Base-by-base conservation (phyloP, 495 filamentous ascomycete genomes). In the Neurospora cerealis region DNA sequence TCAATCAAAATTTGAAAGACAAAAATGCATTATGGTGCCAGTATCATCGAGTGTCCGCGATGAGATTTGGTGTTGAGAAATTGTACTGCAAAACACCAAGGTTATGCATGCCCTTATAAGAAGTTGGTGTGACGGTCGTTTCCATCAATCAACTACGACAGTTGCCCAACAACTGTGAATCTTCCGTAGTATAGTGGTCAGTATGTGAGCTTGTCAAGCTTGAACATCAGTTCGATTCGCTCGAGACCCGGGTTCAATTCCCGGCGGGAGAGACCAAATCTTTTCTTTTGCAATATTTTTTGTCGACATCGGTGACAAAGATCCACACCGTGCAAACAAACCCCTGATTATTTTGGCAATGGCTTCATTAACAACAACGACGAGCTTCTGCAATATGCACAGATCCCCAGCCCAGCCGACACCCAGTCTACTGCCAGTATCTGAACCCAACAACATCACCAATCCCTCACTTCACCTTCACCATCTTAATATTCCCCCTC, bases 401-500 rank as follows among this genome's bases (percentile, higher is more conserved):
- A 37, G 37, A 44, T 3, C 6, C 4, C 39, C 32, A 24, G 1
- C 10, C 37, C 38, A 44, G 19, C 28, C 34, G 38, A 70, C 17
- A 21, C 9, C 8, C 32, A 13, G 3, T 6, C 5, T 5, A 39
- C 42, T 21, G 60, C 60, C n/a, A n/a, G 21, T 60, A 15, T 9
- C 8, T 69, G 15, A 17, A 32, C 62, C 28, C 28, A 69, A 34
- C 32, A 41, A 9, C 19, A 41, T 2, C 32, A 34, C 4, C 32
- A 34, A 34, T 34, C 32, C 32, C 13, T 24, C 69, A 60, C 70
- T 78, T 73, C 2, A 80, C 77, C 72, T 71, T 78, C 0, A 80
- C 79, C 71, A 82, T 36, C 69, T 70, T 76, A 2, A 82, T 70
- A 44, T 79, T 77, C 17, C 80, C 80, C 4, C 78, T 71, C 46